phyloP scores from a whole-genome alignment of 305 asterid genomes.

The Fraxinus latifolia region DNA sequence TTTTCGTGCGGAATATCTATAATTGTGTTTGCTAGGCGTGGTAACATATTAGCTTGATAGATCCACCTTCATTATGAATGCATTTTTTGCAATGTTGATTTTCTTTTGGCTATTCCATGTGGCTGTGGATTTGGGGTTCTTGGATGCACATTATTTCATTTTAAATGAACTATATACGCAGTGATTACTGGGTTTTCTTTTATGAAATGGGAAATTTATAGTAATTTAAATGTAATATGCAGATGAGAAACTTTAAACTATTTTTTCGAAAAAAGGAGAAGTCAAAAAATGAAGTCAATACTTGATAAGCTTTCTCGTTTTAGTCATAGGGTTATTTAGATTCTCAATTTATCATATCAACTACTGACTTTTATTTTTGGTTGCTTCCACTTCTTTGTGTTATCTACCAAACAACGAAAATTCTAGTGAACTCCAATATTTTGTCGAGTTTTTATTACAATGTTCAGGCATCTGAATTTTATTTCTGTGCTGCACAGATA shows the following conservation, averaged over 20 bases:
- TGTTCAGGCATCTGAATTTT: background rate
- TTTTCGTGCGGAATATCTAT: background rate
- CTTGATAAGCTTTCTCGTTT: background rate
- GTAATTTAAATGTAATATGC: background rate
- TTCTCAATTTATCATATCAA: background rate
- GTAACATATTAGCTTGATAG: background rate
- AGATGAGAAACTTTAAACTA: background rate
- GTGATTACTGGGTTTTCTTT: background rate
- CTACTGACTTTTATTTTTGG: background rate
- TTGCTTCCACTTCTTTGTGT: background rate
- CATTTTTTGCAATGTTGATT: background rate
- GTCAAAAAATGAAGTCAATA: background rate
- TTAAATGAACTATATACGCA: background rate
- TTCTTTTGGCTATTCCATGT: background rate
- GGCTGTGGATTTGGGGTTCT: background rate
- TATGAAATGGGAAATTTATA: background rate
- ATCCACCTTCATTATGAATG: background rate
- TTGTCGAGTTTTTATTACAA: background rate
- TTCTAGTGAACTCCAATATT: background rate
- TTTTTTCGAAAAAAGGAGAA: no score
- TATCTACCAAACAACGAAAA: background rate
- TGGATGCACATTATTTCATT: background rate
- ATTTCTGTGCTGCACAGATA: constrained; percentile 22
- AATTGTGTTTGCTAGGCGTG: background rate
- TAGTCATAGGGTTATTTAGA: background rate